Evolutionary conservation across 768 basidiomycete genomes (phyloP).

Genomic region (Mycena amicta): DNA sequence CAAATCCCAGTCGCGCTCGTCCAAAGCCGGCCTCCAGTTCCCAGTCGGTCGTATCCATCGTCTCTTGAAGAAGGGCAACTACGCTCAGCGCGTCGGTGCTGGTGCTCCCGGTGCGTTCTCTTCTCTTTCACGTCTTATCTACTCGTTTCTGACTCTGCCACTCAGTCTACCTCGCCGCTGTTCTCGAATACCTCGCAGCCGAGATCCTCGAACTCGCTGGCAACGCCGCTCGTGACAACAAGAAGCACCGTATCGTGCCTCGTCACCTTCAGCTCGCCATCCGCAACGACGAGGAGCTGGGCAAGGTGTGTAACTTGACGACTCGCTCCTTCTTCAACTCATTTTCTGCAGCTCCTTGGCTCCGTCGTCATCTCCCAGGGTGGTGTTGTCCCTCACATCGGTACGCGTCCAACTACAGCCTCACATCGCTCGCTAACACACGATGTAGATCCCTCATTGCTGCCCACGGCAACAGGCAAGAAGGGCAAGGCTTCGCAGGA

Average conservation of each 20-base stretch:
- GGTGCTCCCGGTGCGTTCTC: constrained; percentile 62
- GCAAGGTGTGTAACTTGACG: constrained; percentile 14
- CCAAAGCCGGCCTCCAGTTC: constrained; percentile 70
- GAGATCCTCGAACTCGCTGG: constrained; percentile 87
- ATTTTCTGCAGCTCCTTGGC: too few species aligned
- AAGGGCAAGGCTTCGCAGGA: background rate
- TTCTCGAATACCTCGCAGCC: constrained; percentile 82
- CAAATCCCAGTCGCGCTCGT: constrained; percentile 63
- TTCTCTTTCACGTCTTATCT: background rate
- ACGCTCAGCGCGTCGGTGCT: constrained; percentile 76
- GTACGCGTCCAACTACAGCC: too few species aligned
- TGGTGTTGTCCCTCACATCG: constrained; percentile 69
- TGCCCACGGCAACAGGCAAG: background rate
- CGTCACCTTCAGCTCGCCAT: constrained; percentile 86
- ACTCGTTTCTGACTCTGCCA: background rate
- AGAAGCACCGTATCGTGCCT: constrained; percentile 87
- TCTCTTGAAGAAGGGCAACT: constrained; percentile 77
- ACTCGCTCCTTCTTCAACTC: constrained; percentile 31
- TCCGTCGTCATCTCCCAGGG: constrained; percentile 88
- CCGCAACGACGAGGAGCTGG: constrained; percentile 75
- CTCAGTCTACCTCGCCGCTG: constrained; percentile 78
- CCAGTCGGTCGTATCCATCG: constrained; percentile 85
- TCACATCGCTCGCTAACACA: too few species aligned
- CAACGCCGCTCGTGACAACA: constrained; percentile 70
- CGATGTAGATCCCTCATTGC: constrained; percentile 26